Evolutionary conservation across 2,329 filamentous ascomycete species (phyloP).

Genomic region (Colletotrichum sublineola): DNA sequence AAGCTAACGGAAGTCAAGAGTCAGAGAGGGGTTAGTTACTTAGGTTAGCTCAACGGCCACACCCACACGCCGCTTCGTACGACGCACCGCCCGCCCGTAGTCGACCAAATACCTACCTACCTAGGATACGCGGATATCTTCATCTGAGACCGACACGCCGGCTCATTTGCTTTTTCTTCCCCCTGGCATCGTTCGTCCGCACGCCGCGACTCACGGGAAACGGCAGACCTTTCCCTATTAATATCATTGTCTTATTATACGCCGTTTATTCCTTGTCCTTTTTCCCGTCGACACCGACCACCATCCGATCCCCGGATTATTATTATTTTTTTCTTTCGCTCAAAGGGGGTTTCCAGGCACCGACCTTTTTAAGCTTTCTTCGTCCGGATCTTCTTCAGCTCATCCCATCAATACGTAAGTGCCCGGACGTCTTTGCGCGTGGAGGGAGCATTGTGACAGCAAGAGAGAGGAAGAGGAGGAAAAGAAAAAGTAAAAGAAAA

Average conservation of each 20-base stretch:
- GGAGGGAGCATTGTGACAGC: not conserved
- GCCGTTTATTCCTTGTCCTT: slow-evolving; percentile 30
- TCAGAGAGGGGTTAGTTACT: not conserved
- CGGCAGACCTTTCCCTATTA: slow-evolving; percentile 39
- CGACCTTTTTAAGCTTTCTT: slow-evolving; percentile 10
- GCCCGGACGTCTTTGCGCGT: not conserved
- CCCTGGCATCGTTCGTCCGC: slow-evolving; percentile 32
- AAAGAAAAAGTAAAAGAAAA: not conserved
- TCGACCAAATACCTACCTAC: not conserved
- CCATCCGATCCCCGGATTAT: not conserved
- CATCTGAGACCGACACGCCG: slow-evolving; percentile 38
- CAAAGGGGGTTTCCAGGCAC: not conserved
- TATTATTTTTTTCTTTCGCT: not conserved
- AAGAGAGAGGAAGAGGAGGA: not conserved
- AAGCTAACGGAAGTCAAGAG: not conserved
- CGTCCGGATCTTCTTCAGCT: slow-evolving; percentile 19
- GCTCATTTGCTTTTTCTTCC: slow-evolving; percentile 40
- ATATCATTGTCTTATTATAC: slow-evolving; percentile 41
- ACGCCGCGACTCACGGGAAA: slow-evolving; percentile 38
- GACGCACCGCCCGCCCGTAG: slow-evolving; percentile 10
- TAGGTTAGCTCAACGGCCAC: not conserved
- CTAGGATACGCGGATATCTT: slow-evolving; percentile 2
- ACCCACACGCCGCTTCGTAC: slow-evolving; percentile 7
- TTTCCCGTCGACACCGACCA: slow-evolving; percentile 11
- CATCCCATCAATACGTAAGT: slow-evolving; percentile 16